Percentiles rank a stretch among this genome's conserved stretches.
Conservation (phyloP, 225 moss, liverwort and hornwort species). For the Lunularia cruciata region DNA sequence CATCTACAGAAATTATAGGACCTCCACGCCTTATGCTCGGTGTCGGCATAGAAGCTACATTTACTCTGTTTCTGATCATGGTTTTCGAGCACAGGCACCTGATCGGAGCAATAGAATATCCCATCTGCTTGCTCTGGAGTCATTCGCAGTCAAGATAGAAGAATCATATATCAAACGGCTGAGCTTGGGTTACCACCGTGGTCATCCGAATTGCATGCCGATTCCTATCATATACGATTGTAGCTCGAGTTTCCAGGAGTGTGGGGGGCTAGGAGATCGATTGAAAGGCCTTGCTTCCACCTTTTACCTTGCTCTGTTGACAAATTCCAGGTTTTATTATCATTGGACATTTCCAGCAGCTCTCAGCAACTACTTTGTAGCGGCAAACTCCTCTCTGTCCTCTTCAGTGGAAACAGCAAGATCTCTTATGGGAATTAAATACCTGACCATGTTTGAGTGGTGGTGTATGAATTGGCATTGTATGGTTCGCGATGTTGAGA, state of each 20-base stretch:
- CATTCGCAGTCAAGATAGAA: conserved; percentile 7
- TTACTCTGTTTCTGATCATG: not conserved
- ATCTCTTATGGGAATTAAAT: conserved; percentile 15
- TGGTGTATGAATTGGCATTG: conserved; percentile 31
- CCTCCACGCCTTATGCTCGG: conserved; percentile 1
- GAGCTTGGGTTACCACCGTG: not conserved
- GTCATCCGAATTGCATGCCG: not conserved
- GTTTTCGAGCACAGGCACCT: not conserved
- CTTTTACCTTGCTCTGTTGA: conserved; percentile 23
- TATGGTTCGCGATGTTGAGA: conserved; percentile 14
- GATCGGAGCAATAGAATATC: conserved; percentile 11
- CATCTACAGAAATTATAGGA: no score
- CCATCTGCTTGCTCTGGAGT: conserved; percentile 1
- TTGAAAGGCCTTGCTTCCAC: conserved; percentile 20
- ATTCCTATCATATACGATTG: conserved; percentile 23
- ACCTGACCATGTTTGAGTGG: conserved; percentile 27
- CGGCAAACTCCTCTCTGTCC: conserved; percentile 16
- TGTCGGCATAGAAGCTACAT: not conserved
- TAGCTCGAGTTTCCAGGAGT: conserved; percentile 16
- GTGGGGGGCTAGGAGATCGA: conserved; percentile 25
- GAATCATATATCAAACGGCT: not conserved
- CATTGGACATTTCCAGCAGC: conserved; percentile 23
- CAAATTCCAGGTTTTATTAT: conserved; percentile 20
- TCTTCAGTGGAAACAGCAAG: conserved; percentile 8
- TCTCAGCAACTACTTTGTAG: conserved; percentile 11